Conservation (phyloP, 768 basidiomycete genomes). For the Calocybe gangraenosa region DNA sequence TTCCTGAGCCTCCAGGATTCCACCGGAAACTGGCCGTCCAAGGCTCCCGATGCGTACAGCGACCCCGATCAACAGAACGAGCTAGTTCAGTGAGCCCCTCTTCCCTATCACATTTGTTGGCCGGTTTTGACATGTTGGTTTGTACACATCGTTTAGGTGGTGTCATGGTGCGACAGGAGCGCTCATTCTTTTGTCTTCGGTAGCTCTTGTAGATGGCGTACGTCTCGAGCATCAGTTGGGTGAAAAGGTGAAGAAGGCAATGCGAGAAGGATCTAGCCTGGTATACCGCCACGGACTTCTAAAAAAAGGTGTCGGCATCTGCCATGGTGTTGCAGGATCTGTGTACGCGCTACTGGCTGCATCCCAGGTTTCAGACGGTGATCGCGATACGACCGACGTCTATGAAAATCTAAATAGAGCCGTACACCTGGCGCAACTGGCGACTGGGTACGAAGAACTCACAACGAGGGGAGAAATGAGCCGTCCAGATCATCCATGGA, state of each 20-base stretch:
- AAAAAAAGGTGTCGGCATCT: slow-evolving; percentile 55
- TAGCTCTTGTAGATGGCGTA: slow-evolving; percentile 25
- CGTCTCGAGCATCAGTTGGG: slow-evolving; percentile 20
- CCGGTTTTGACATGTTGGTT: neutral
- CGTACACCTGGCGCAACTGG: slow-evolving; percentile 44
- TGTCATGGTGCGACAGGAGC: slow-evolving; percentile 57
- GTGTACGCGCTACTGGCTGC: slow-evolving; percentile 49
- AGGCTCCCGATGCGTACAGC: slow-evolving; percentile 24
- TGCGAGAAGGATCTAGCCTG: slow-evolving; percentile 35
- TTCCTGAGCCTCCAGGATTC: slow-evolving; percentile 39
- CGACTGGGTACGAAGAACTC: slow-evolving; percentile 28
- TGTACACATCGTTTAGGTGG: slow-evolving; percentile 37
- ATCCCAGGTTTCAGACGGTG: slow-evolving; percentile 36
- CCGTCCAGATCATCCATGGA: slow-evolving; percentile 48
- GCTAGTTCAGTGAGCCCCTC: slow-evolving; percentile 42
- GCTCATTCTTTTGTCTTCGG: slow-evolving; percentile 41
- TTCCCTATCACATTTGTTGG: neutral
- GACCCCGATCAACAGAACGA: slow-evolving; percentile 24
- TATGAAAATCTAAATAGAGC: slow-evolving; percentile 23
- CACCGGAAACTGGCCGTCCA: slow-evolving; percentile 51
- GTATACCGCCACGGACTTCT: slow-evolving; percentile 47
- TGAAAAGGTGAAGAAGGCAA: slow-evolving; percentile 25
- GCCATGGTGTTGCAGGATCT: slow-evolving; percentile 54
- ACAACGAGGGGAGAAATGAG: slow-evolving; percentile 37
- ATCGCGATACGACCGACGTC: slow-evolving; percentile 4